Evolutionary conservation across 495 filamentous ascomycete species (phyloP).

Genomic region (Aspergillus heteromorphus): DNA sequence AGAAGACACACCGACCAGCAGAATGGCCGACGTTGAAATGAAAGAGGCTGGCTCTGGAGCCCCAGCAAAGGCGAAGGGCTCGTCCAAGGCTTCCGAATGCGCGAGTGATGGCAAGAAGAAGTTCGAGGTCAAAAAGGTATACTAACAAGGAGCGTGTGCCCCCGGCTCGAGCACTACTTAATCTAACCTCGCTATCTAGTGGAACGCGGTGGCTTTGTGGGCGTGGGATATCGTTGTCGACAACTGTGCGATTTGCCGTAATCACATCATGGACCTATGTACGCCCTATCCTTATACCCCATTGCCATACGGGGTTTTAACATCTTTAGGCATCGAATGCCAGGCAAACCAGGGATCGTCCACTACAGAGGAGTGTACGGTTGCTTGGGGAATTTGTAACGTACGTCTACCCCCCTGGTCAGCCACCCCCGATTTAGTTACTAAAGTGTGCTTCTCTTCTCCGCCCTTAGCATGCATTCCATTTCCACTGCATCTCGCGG

Average conservation of each 20-base stretch:
- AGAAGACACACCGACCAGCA: neutral
- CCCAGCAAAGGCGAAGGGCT: constrained; percentile 54
- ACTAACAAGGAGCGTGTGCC: neutral
- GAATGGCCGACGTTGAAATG: constrained; percentile 97
- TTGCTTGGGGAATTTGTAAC: constrained; percentile 99
- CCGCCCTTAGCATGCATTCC: constrained; percentile 80
- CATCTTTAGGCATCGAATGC: constrained; percentile 79
- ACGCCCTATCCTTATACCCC: constrained; percentile 23
- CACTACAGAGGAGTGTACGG: constrained; percentile 95
- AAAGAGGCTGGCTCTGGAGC: constrained; percentile 62
- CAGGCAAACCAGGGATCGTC: constrained; percentile 99
- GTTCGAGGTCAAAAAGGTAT: constrained; percentile 98
- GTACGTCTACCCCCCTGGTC: constrained; percentile 46
- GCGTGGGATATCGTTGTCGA: constrained; percentile 99
- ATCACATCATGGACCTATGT: constrained; percentile 99
- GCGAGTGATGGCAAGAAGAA: constrained; percentile 75
- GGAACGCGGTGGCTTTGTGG: constrained; percentile 99
- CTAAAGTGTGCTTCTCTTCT: neutral
- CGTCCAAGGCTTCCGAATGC: constrained; percentile 50
- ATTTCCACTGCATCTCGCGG: constrained; percentile 99
- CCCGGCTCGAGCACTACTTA: neutral
- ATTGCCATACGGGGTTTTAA: neutral
- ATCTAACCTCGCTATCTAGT: constrained; percentile 47
- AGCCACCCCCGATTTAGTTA: neutral
- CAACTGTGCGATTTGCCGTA: constrained; percentile 98